Evolutionary conservation across 1,284 basidiomycete species (phyloP).

Genomic region (Trichosporon sp.): DNA sequence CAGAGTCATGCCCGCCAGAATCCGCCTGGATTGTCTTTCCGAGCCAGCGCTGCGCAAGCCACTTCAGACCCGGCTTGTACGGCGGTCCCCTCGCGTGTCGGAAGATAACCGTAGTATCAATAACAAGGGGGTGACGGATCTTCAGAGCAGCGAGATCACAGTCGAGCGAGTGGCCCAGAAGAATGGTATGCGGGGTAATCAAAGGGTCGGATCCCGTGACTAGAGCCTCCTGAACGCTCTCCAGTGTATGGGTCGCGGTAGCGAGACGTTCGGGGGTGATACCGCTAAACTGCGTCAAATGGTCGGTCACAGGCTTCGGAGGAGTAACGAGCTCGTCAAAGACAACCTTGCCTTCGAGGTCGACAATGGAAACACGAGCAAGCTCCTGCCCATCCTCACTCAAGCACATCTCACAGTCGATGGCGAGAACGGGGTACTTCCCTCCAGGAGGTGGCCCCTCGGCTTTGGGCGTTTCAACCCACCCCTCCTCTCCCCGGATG

Average conservation of each 20-base stretch:
- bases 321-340: slow-evolving; percentile 86
- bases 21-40: slow-evolving; percentile 71
- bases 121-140: slow-evolving; percentile 73
- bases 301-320: slow-evolving; percentile 71
- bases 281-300: slow-evolving; percentile 88
- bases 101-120: slow-evolving; percentile 82
- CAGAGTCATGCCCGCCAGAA: slow-evolving; percentile 79
- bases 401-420: slow-evolving; percentile 88
- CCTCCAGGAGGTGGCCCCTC: slow-evolving; percentile 31
- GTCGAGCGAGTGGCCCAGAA: slow-evolving; percentile 90
- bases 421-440: slow-evolving; percentile 47
- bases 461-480: slow-evolving; percentile 65
- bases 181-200: slow-evolving; percentile 65
- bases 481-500: slow-evolving; percentile 57
- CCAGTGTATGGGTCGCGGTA: slow-evolving; percentile 66
- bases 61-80: slow-evolving; percentile 84
- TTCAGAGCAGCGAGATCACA: slow-evolving; percentile 80
- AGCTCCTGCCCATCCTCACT: slow-evolving; percentile 75
- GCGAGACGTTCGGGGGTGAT: slow-evolving; percentile 71
- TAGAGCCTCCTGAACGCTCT: slow-evolving; percentile 67
- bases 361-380: slow-evolving; percentile 74
- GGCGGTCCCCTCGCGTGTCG: slow-evolving; percentile 85
- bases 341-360: slow-evolving; percentile 64
- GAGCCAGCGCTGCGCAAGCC: slow-evolving; percentile 87
- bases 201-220: slow-evolving; percentile 54